These are phyloP conservation scores for Mortierella antarctica DNA, from an alignment of 192 early-diverging fungal species.

Conservation along the genomic window DNA sequence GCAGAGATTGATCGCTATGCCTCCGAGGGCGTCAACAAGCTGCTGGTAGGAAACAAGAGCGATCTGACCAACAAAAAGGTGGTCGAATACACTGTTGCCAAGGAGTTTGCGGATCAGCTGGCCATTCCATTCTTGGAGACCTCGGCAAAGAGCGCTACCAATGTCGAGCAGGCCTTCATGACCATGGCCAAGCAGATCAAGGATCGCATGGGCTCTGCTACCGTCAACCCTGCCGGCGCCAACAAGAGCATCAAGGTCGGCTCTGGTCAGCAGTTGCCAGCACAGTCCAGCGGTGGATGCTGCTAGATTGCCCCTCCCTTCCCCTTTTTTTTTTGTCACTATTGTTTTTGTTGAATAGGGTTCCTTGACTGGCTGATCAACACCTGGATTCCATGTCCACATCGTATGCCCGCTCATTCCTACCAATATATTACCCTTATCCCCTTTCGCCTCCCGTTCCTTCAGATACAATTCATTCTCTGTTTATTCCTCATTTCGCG, in stretches of 20 bases:
- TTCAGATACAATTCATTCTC: too few species aligned
- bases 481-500: neutral
- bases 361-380: too few species aligned
- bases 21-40: conserved; percentile 96
- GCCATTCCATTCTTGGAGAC: conserved; percentile 96
- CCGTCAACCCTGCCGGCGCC: conserved; percentile 54
- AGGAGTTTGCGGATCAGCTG: conserved; percentile 93
- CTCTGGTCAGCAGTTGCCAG: conserved; percentile 59
- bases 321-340: too few species aligned
- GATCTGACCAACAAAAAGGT: conserved; percentile 93
- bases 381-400: too few species aligned
- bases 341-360: too few species aligned
- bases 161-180: conserved; percentile 99
- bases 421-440: too few species aligned
- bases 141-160: conserved; percentile 97
- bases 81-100: conserved; percentile 55
- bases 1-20: conserved; percentile 98
- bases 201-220: conserved; percentile 81
- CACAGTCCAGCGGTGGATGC: conserved; percentile 62
- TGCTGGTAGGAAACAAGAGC: conserved; percentile 98
- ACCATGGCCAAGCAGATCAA: conserved; percentile 99
- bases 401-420: too few species aligned
- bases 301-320: conserved; percentile 46
- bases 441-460: too few species aligned
- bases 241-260: conserved; percentile 66